Evolutionary conservation across 176 grass and related monocot species (phyloP).

Genomic region (Calamus simplicifolius): DNA sequence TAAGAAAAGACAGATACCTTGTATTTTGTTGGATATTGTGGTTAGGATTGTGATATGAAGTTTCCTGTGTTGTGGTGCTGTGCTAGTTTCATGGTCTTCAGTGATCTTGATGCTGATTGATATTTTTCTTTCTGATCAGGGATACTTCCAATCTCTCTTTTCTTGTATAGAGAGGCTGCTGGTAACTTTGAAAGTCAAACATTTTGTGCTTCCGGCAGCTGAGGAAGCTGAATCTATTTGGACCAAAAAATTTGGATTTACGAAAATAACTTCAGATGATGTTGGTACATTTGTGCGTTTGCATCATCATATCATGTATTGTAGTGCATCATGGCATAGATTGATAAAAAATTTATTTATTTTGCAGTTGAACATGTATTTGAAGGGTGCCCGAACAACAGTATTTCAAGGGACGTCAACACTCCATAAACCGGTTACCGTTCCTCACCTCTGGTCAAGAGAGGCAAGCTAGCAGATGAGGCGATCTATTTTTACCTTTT

Average conservation of each 20-base stretch:
- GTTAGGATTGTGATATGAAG: no score
- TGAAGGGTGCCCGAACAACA: constrained; percentile 67
- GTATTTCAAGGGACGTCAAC: constrained; percentile 70
- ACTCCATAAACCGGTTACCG: constrained; percentile 63
- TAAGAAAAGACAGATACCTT: no score
- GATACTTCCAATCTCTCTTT: constrained; percentile 87
- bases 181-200: constrained; percentile 47
- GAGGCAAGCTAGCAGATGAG: no score
- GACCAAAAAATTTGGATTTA: constrained; percentile 94
- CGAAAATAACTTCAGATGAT: constrained; percentile 58
- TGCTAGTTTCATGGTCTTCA: no score
- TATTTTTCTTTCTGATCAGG: constrained; percentile 14
- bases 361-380: constrained; percentile 52
- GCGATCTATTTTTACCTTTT: no score
- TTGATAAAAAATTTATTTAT: neutral
- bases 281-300: constrained; percentile 9
- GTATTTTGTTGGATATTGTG: no score
- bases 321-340: no score
- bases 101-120: no score
- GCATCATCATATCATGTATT: no score
- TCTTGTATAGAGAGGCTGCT: constrained; percentile 75
- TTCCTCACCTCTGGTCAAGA: no score
- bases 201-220: constrained; percentile 86
- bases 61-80: no score
- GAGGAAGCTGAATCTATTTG: constrained; percentile 91